These are phyloP conservation scores for Candida arabinofermentans DNA, from an alignment of 805 yeast species.

Conservation along the genomic window DNA sequence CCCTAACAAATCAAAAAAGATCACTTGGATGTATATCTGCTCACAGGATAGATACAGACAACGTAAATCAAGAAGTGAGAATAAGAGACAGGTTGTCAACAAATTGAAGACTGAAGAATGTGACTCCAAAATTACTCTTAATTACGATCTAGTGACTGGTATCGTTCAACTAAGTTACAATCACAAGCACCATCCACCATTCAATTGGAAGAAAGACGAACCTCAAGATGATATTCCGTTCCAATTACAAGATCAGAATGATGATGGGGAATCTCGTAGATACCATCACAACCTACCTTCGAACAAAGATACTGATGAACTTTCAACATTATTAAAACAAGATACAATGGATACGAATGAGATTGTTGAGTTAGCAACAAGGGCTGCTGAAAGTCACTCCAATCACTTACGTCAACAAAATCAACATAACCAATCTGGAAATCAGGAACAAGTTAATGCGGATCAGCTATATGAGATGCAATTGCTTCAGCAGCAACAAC, in stretches of 20 bases:
- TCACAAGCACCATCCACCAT: conserved; percentile 39
- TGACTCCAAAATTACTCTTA: conserved; percentile 36
- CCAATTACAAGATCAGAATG: conserved; percentile 12
- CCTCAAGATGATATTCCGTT: conserved; percentile 15
- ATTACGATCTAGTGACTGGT: conserved; percentile 37
- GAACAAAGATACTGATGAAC: conserved; percentile 16
- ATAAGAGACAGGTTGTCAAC: conserved; percentile 35
- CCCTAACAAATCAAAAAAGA: conserved; percentile 36
- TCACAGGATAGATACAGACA: conserved; percentile 41
- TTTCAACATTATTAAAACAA: conserved; percentile 19
- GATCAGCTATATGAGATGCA: conserved; percentile 18
- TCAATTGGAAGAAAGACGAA: conserved; percentile 29
- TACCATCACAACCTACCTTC: conserved; percentile 10
- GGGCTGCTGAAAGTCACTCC: conserved; percentile 20
- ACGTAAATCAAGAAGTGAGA: conserved; percentile 38
- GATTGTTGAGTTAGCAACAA: conserved; percentile 22
- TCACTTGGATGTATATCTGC: conserved; percentile 42
- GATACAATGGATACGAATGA: conserved; percentile 19
- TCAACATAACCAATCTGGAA: neutral
- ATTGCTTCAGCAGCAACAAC: conserved; percentile 18
- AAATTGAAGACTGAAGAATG: conserved; percentile 40
- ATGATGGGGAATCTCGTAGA: conserved; percentile 8
- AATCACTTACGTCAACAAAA: conserved; percentile 3
- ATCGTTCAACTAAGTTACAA: conserved; percentile 33
- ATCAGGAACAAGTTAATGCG: conserved; percentile 4